phyloP scores from a whole-genome alignment of 2,329 filamentous ascomycete species.

The Monosporascus sp. region DNA sequence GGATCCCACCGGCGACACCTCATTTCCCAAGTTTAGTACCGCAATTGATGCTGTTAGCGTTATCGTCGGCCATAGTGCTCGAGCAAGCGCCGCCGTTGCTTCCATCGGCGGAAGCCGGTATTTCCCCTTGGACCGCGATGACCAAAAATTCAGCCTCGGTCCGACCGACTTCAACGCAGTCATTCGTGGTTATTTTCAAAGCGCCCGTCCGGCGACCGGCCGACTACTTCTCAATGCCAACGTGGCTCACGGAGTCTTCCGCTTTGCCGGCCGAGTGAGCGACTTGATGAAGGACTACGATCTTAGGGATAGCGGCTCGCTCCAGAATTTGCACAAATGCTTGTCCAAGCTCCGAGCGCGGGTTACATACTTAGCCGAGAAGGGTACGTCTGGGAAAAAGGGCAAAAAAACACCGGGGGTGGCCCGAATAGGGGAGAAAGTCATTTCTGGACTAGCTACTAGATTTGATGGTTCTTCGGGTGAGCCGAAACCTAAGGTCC shows the following conservation, averaged over 20 bases:
- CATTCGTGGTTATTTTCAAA: constrained; percentile 52
- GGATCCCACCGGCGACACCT: constrained; percentile 28
- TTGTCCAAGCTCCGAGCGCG: constrained; percentile 15
- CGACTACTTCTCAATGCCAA: constrained; percentile 52
- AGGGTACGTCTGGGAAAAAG: constrained; percentile 9
- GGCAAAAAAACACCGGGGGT: constrained; percentile 8
- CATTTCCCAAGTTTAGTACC: constrained; percentile 45
- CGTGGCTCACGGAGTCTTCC: constrained; percentile 50
- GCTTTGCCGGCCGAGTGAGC: constrained; percentile 30
- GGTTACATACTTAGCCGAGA: constrained; percentile 13
- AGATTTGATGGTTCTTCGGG: constrained; percentile 24
- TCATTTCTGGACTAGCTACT: constrained; percentile 23
- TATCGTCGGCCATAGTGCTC: constrained; percentile 42
- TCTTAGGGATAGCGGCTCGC: background rate
- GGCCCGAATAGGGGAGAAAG: constrained; percentile 13
- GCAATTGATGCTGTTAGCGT: constrained; percentile 48
- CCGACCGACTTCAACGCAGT: constrained; percentile 31
- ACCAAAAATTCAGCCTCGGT: constrained; percentile 23
- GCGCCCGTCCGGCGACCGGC: constrained; percentile 48
- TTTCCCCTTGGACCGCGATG: constrained; percentile 36
- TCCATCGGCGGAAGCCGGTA: constrained; percentile 44
- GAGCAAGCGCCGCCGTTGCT: constrained; percentile 30
- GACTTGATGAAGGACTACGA: constrained; percentile 26
- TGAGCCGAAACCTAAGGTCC: constrained; percentile 23
- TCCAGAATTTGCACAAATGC: constrained; percentile 5